Base-by-base conservation (phyloP, 805 yeast genomes). In the Candida stauntonica region DNA sequence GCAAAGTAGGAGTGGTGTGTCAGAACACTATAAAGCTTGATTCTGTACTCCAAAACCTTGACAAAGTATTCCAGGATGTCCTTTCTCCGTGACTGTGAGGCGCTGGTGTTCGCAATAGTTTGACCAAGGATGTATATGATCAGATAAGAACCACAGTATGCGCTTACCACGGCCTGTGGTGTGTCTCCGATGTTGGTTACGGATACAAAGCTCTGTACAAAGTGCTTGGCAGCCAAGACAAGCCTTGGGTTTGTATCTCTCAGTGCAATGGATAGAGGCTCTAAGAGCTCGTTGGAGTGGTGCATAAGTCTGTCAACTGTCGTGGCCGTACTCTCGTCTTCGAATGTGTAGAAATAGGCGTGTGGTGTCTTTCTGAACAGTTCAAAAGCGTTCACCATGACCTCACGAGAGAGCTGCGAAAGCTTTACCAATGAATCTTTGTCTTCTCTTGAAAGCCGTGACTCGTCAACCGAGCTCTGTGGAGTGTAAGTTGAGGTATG, bases 221-320 rank as follows among this genome's bases (percentile, higher is more conserved):
- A 70, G 1, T 63, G 52, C 35, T 57, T 59, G 0, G 67, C 58
- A 1, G 72, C 64, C 1, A 49, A 51, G 12, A 56, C 58, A 24
- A 75, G 40, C 7, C 51, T 59, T 8, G 42, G 39, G 45, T 66
- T 69, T 3, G 60, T 49, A 41, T 67, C 69, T 20, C 60, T 51
- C 13, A 72, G 47, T 1, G 73, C 61, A 24, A 55, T 55, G 13
- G 64, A 56, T 4, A 73, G 47, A 2, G 77, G 70, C 35, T 64
- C 61, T 16, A 52, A 21, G 4, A 48, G 12, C 1, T 38, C 45
- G 5, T 20, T 11, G 6, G 40, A 33, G 8, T 24, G 31, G 1
- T 17, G 19, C 8, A 29, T 3, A 14, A 50, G 16, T 23, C 34
- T 29, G 4, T 29, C 21, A 13, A 47, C 35, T 17, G 38, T 46